Conservation (phyloP, 305 asterid genomes). For the Fraxinus greggii region DNA sequence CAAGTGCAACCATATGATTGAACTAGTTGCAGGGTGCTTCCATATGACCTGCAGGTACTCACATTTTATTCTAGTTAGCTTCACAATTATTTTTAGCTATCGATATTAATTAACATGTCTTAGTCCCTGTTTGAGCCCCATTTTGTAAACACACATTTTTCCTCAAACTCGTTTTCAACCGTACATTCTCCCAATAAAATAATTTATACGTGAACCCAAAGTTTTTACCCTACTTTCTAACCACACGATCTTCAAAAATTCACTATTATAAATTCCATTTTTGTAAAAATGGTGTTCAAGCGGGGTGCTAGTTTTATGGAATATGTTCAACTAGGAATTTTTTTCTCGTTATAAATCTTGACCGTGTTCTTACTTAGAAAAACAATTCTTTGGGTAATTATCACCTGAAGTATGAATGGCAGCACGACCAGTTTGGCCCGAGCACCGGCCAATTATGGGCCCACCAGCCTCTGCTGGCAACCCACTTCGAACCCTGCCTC, state of each 20-base stretch:
- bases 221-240: too few species aligned
- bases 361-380: not conserved
- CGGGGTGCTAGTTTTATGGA: not conserved
- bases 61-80: conserved; percentile 9
- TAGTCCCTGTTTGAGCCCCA: too few species aligned
- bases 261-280: too few species aligned
- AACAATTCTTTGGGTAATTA: not conserved
- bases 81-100: not conserved
- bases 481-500: not conserved
- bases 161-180: too few species aligned
- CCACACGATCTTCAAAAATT: too few species aligned
- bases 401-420: not conserved
- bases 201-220: too few species aligned
- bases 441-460: not conserved
- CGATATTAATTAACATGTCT: not conserved
- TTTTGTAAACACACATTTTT: too few species aligned
- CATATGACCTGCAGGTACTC: conserved; percentile 93
- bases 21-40: conserved; percentile 78
- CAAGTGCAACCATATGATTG: conserved; percentile 89
- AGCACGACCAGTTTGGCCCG: not conserved
- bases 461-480: not conserved
- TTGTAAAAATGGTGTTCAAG: too few species aligned
- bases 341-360: not conserved
- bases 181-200: too few species aligned
- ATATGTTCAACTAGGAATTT: not conserved